Base-by-base conservation (phyloP, 2,329 filamentous ascomycete species). In the Aspergillus tubingensis region DNA sequence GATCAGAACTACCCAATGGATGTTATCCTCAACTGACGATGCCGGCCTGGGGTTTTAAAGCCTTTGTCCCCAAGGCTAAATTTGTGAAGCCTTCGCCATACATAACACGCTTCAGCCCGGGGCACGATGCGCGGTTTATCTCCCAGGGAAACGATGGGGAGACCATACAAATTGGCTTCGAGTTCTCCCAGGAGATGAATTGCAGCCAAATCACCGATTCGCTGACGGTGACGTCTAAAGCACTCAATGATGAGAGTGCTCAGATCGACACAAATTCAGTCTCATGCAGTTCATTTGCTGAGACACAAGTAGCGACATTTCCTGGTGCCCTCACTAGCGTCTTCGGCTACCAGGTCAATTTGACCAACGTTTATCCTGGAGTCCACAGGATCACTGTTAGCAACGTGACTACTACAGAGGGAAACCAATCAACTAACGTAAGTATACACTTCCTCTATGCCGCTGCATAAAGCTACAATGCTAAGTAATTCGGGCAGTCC, bases 161-260 rank as follows among this genome's bases (percentile, higher is more conserved):
- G 43, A 74, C 69, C 4, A 63, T 86, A 15, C 68, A 79, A 1
- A 75, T 88, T 41, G 77, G 82, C 48, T 57, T 89, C 2, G 80
- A 83, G 38, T 89, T 87, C 70, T 87, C 85, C 1, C 76, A 77
- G 3, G 75, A 81, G 52, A 88, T 89, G 86, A 77, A 85, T 65
- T 89, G 86, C 70, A 74, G 81, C 10, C 76, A 75, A 0, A 74
- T 88, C n/a, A 80, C 77, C 3, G 77, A 88, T 25, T 75, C 74
- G 0, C 73, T 86, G 58, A 77, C 78, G 39, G 87, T 86, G 2
- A 81, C 77, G 1, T 85, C 83, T 0, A 78, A 81, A 21, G 74
- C 73, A 48, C 53, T 55, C 41, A 23, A 55, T 15, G 79, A 78
- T 5, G 69, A 74, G 8, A 66, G 67, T 2, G 79, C 82, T 2